phyloP scores from a whole-genome alignment of 2,329 filamentous ascomycete genomes.

The Diplodia intermedia region DNA sequence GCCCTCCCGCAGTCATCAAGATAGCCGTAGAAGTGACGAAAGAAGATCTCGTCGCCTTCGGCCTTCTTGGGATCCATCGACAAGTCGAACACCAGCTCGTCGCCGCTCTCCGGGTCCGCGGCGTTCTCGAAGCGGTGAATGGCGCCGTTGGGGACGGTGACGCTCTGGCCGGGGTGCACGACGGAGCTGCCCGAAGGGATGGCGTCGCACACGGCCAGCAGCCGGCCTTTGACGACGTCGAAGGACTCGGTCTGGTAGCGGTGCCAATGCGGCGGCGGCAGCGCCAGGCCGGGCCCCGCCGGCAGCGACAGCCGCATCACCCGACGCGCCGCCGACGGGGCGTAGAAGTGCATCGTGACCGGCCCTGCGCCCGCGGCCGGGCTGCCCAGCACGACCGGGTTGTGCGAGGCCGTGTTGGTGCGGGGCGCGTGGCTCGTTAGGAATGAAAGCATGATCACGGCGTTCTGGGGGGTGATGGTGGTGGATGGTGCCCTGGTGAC shows the following conservation, averaged over 20 bases:
- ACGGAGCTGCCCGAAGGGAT: background rate
- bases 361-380: constrained; percentile 18
- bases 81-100: constrained; percentile 26
- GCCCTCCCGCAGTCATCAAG: constrained; percentile 25
- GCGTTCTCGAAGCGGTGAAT: constrained; percentile 31
- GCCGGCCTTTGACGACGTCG: constrained; percentile 13
- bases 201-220: constrained; percentile 15
- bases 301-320: constrained; percentile 19
- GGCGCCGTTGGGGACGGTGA: constrained; percentile 26
- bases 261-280: constrained; percentile 24
- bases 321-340: background rate
- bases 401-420: constrained; percentile 20
- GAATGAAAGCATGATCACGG: constrained; percentile 12
- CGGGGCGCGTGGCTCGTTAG: constrained; percentile 19
- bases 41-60: constrained; percentile 27
- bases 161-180: constrained; percentile 3
- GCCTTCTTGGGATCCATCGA: constrained; percentile 28
- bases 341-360: constrained; percentile 24
- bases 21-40: constrained; percentile 31
- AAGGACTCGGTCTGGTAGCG: constrained; percentile 23
- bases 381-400: constrained; percentile 25
- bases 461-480: background rate
- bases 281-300: constrained; percentile 7
- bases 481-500: background rate
- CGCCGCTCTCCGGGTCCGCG: constrained; percentile 3